phyloP scores from a whole-genome alignment of 2,329 filamentous ascomycete genomes.

The Nigrograna mackinnonii region DNA sequence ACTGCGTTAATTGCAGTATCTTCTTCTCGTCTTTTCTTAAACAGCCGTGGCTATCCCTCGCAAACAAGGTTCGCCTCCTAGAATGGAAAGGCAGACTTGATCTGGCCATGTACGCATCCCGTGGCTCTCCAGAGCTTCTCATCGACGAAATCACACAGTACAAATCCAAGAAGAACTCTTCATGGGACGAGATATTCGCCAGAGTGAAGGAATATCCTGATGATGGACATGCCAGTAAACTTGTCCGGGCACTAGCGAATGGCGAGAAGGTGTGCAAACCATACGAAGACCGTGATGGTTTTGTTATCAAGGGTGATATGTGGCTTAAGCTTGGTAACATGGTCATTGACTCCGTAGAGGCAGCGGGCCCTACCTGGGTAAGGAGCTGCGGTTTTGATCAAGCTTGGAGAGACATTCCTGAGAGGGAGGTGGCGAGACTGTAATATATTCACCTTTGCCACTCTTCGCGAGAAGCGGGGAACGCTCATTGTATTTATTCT shows the following conservation, averaged over 20 bases:
- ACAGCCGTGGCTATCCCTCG: constrained; percentile 62
- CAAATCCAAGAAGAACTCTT: constrained; percentile 46
- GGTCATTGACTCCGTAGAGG: constrained; percentile 65
- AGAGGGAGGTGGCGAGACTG: constrained; percentile 25
- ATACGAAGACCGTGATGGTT: constrained; percentile 48
- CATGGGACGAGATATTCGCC: constrained; percentile 50
- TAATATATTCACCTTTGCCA: constrained; percentile 12
- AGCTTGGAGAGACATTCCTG: constrained; percentile 60
- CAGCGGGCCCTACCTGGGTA: constrained; percentile 60
- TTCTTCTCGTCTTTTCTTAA: constrained; percentile 69
- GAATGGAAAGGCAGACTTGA: constrained; percentile 83
- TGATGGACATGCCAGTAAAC: constrained; percentile 81
- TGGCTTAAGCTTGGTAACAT: constrained; percentile 67
- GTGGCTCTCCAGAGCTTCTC: constrained; percentile 64
- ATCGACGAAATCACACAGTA: constrained; percentile 65
- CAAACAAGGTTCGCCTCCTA: constrained; percentile 69
- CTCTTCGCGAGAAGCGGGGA: too few relatives aligned
- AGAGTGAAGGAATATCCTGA: constrained; percentile 59
- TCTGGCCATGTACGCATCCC: constrained; percentile 72
- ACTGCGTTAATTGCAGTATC: constrained; percentile 76
- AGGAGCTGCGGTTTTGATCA: constrained; percentile 65
- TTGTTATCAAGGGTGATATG: constrained; percentile 57
- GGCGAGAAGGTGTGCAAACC: constrained; percentile 58
- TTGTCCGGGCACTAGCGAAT: constrained; percentile 70
- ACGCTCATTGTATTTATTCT: not conserved